These are phyloP conservation scores for Aureobasidium mangrovei DNA, from an alignment of 2,329 filamentous ascomycete species.

Conservation along the genomic window DNA sequence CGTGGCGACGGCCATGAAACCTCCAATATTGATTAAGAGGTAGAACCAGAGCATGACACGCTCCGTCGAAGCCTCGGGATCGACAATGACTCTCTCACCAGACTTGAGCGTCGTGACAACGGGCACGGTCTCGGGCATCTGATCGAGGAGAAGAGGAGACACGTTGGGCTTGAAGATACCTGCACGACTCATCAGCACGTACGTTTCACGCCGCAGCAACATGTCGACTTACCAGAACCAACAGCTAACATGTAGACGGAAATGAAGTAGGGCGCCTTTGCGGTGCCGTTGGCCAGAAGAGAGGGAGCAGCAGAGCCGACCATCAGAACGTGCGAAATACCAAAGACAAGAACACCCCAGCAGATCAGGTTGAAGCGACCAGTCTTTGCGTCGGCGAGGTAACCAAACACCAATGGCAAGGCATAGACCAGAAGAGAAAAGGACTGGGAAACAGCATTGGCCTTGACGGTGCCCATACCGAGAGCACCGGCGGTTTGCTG, in stretches of 20 bases:
- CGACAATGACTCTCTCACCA: conserved; percentile 39
- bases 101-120: conserved; percentile 30
- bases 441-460: conserved; percentile 45
- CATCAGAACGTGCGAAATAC: conserved; percentile 29
- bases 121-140: conserved; percentile 32
- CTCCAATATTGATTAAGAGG: conserved; percentile 55
- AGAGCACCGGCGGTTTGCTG: conserved; percentile 46
- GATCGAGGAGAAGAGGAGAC: conserved; percentile 38
- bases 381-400: conserved; percentile 36
- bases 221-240: conserved; percentile 34
- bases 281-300: conserved; percentile 27
- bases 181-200: conserved; percentile 27
- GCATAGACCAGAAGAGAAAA: conserved; percentile 51
- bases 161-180: conserved; percentile 70
- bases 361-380: conserved; percentile 34
- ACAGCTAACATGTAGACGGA: conserved; percentile 33
- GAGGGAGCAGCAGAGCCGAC: conserved; percentile 20
- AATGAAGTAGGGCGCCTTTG: conserved; percentile 32
- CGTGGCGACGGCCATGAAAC: conserved; percentile 57
- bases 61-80: conserved; percentile 38
- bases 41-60: conserved; percentile 56
- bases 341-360: conserved; percentile 32
- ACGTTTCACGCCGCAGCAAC: conserved; percentile 30
- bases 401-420: conserved; percentile 43
- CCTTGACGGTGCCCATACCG: conserved; percentile 46